Evolutionary conservation across 2,329 filamentous ascomycete genomes (phyloP), one percentile per base, ranked within the genome.

Genomic region (Tolypocladium amazonense): DNA sequence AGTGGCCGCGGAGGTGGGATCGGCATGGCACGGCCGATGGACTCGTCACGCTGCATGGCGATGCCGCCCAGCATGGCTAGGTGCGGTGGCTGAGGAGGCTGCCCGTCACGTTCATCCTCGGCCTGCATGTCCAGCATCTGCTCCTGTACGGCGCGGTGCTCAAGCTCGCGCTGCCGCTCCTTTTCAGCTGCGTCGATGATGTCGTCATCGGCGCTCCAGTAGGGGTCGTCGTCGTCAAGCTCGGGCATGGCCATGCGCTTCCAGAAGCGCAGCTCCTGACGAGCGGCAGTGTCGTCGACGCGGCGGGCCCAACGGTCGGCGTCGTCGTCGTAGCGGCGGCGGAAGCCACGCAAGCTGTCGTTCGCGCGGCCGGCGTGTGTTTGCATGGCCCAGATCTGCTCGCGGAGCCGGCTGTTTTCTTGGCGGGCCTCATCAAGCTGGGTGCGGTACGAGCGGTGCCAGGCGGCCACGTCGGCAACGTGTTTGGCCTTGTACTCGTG

Each of bases 321-420:
- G 61, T 86, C 77, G 64, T 84, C 82, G 63, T 85, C 81, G 66
- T 83, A 81, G 58, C 75, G 75, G 53, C 78, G 74, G 57, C 84
- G 78, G 64, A 87, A 86, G 43, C 77, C 72, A 45, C 84, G 81
- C 59, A 88, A 73, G 61, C 76, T 71, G 60, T 81, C 80, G 67
- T 86, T 87, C 27, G 84, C 84, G 15, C 73, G 75, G 55, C 77
- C 77, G 30, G 85, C 85, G 64, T 83, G 81, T 47, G 79, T 77
- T 67, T 86, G 82, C 82, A 87, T 86, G 65, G 86, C 82, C 79
- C 83, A 85, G 66, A 88, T 85, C 71, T 87, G 83, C 66, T 86
- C 82, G 58, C 85, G 82, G 57, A 88, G 77, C 2, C 79, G 78
- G 62, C 78, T 77, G 67, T 88, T 88, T 73, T 87, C 85, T 64